These are phyloP conservation scores for Podospora conica DNA, from an alignment of 495 filamentous ascomycete species.

Conservation along the genomic window DNA sequence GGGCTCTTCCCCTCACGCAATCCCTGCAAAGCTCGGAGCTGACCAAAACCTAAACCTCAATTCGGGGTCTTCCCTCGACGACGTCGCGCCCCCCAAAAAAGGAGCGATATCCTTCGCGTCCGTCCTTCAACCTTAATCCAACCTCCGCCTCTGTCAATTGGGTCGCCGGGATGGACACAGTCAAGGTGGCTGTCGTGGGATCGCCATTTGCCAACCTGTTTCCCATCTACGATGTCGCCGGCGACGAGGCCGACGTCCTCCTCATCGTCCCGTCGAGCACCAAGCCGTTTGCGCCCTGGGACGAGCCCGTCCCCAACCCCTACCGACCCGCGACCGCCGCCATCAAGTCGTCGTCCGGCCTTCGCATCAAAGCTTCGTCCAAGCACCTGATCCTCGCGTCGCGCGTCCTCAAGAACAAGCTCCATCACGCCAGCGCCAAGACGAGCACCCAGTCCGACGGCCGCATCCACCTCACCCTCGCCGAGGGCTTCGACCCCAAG, in stretches of 20 bases:
- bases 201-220: conserved; percentile 27
- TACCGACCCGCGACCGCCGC: background rate
- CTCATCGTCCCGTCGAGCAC: conserved; percentile 20
- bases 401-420: conserved; percentile 36
- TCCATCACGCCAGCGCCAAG: conserved; percentile 21
- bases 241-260: conserved; percentile 24
- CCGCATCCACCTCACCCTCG: conserved; percentile 35
- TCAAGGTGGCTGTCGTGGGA: conserved; percentile 17
- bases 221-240: conserved; percentile 28
- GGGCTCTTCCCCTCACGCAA: conserved; percentile 4
- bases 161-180: conserved; percentile 11
- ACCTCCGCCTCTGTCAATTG: background rate
- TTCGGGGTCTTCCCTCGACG: background rate
- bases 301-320: background rate
- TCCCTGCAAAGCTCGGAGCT: background rate
- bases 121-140: background rate
- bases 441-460: conserved; percentile 29
- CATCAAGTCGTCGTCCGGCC: conserved; percentile 10
- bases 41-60: background rate
- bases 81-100: background rate
- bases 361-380: conserved; percentile 45
- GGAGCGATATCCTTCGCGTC: background rate
- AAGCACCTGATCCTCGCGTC: conserved; percentile 47
- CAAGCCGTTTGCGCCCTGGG: conserved; percentile 14
- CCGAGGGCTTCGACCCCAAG: conserved; percentile 32